Evolutionary conservation across 306 rosid species (phyloP).

Genomic region (Prunus kanzakura): DNA sequence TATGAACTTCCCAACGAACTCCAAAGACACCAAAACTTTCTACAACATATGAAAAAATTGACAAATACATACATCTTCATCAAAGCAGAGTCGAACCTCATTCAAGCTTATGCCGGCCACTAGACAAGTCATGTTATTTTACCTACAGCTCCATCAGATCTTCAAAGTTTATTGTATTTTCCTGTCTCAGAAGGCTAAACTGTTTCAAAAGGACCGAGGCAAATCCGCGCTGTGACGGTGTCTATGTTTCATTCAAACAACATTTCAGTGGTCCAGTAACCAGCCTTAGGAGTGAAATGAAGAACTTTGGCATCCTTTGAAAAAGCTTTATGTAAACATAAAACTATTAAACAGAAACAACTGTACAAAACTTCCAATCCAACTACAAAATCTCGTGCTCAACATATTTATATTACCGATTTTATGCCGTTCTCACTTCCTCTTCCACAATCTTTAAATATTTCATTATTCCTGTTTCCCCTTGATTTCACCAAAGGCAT

Average conservation of each 20-base stretch:
- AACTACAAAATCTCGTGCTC: constrained; percentile 37
- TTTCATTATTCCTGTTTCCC: neutral
- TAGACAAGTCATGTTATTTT: neutral
- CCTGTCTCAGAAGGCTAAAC: constrained; percentile 17
- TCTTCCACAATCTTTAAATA: neutral
- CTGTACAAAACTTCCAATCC: constrained; percentile 41
- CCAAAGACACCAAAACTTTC: neutral
- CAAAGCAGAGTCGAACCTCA: constrained; percentile 25
- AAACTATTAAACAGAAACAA: constrained; percentile 32
- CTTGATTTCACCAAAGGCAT: neutral
- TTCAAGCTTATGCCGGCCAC: constrained; percentile 19
- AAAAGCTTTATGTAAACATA: constrained; percentile 20
- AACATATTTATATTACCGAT: constrained; percentile 19
- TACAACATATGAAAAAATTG: constrained; percentile 11
- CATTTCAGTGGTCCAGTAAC: neutral
- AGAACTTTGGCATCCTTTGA: constrained; percentile 15
- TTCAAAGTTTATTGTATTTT: constrained; percentile 22
- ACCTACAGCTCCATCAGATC: constrained; percentile 30
- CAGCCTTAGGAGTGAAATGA: constrained; percentile 1
- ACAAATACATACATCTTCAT: constrained; percentile 16
- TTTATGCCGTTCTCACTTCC: constrained; percentile 15
- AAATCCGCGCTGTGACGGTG: constrained; percentile 15
- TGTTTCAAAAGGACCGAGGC: constrained; percentile 16
- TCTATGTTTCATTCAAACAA: constrained; percentile 20
- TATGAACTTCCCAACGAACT: neutral